Percentiles rank a stretch among this genome's conserved stretches.
phyloP scores from a whole-genome alignment of 2,329 filamentous ascomycete genomes.

The Venturia pyrina region DNA sequence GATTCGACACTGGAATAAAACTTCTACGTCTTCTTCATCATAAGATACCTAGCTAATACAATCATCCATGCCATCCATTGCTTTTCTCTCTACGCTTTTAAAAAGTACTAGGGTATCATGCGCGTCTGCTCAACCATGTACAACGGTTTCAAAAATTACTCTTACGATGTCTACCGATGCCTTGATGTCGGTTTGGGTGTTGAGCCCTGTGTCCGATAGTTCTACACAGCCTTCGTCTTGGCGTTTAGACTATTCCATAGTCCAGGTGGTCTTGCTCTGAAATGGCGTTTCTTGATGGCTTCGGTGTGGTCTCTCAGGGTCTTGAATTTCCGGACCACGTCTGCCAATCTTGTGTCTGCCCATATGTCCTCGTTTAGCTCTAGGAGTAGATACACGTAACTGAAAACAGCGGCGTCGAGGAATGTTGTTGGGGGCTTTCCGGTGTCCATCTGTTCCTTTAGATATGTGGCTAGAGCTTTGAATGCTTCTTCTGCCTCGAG shows the following conservation, averaged over 20 bases:
- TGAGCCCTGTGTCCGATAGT: not conserved
- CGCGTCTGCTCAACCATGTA: not conserved
- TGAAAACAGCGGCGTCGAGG: constrained; percentile 84
- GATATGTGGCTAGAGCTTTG: constrained; percentile 47
- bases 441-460: constrained; percentile 55
- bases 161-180: too few relatives aligned
- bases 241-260: constrained; percentile 2
- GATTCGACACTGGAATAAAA: not conserved
- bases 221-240: not conserved
- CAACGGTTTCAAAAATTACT: not conserved
- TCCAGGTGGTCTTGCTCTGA: constrained; percentile 16
- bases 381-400: constrained; percentile 75
- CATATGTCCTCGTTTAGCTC: constrained; percentile 46
- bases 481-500: constrained; percentile 53
- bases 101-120: not conserved
- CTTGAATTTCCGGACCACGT: constrained; percentile 45
- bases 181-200: too few relatives aligned
- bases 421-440: constrained; percentile 49
- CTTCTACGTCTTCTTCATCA: not conserved
- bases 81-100: not conserved
- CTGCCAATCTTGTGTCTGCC: constrained; percentile 51
- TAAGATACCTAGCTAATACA: not conserved
- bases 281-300: constrained; percentile 46
- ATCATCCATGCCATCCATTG: not conserved
- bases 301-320: constrained; percentile 58